Conservation (phyloP, 2,329 filamentous ascomycete species). For the Parasarocladium wereldwijsianum region DNA sequence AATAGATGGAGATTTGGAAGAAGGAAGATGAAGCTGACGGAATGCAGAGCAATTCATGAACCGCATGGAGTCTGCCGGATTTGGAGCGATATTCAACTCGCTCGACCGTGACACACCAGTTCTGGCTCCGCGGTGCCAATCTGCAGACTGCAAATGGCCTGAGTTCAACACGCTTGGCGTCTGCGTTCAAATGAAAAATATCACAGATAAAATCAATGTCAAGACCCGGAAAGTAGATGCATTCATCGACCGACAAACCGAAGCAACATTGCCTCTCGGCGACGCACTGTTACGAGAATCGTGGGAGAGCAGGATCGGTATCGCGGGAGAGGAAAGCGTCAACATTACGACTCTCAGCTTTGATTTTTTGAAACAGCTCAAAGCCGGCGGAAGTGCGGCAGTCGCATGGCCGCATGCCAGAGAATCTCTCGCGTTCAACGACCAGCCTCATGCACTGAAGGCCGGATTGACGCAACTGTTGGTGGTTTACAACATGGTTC, state of each 20-base stretch:
- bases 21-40: not conserved
- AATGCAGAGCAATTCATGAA: not conserved
- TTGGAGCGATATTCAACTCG: constrained; percentile 3
- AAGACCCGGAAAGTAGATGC: not conserved
- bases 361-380: not conserved
- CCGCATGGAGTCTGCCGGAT: constrained; percentile 2
- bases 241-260: not conserved
- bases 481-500: constrained; percentile 3
- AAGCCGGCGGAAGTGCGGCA: not conserved
- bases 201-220: constrained; percentile 3
- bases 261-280: not conserved
- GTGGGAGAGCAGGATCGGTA: not conserved
- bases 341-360: constrained; percentile 4
- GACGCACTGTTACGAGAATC: not conserved
- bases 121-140: constrained; percentile 3
- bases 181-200: constrained; percentile 4
- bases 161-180: constrained; percentile 4
- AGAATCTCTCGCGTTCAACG: not conserved
- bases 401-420: not conserved
- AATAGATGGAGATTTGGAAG: not conserved
- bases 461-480: constrained; percentile 4
- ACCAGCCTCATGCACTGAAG: not conserved
- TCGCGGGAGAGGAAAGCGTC: not conserved
- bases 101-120: not conserved
- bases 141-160: constrained; percentile 4